Evolutionary conservation across 768 basidiomycete genomes (phyloP).

Genomic region (Clitopilus hobsonii): DNA sequence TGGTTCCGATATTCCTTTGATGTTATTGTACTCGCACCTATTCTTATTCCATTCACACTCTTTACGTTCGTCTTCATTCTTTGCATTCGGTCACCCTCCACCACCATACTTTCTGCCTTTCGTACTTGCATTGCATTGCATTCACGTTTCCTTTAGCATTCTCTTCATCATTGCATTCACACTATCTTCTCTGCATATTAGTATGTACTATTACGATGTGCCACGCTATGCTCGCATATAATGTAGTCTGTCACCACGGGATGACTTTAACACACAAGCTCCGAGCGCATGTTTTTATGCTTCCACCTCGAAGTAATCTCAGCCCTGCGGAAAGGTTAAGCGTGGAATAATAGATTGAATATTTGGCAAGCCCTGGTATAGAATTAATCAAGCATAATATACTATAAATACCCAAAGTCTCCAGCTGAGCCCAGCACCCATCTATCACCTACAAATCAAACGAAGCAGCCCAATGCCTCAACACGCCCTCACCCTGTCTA

Average conservation of each 20-base stretch:
- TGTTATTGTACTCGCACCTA: neutral
- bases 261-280: no score
- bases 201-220: neutral
- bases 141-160: no score
- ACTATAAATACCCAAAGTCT: neutral
- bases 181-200: neutral
- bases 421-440: neutral
- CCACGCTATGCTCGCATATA: neutral
- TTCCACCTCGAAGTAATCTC: no score
- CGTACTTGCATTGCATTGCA: neutral
- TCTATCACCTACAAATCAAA: slow-evolving; percentile 31
- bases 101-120: neutral
- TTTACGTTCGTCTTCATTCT: neutral
- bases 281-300: no score
- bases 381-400: neutral
- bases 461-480: slow-evolving; percentile 68
- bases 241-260: no score
- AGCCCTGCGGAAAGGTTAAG: no score
- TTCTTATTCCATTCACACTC: neutral
- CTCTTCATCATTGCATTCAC: neutral
- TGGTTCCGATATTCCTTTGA: neutral
- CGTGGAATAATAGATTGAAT: no score
- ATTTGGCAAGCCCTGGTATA: no score
- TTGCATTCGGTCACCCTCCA: neutral
- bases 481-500: slow-evolving; percentile 54